Evolutionary conservation across 2,329 filamentous ascomycete species (phyloP).

Genomic region (Penicillium occitanis): DNA sequence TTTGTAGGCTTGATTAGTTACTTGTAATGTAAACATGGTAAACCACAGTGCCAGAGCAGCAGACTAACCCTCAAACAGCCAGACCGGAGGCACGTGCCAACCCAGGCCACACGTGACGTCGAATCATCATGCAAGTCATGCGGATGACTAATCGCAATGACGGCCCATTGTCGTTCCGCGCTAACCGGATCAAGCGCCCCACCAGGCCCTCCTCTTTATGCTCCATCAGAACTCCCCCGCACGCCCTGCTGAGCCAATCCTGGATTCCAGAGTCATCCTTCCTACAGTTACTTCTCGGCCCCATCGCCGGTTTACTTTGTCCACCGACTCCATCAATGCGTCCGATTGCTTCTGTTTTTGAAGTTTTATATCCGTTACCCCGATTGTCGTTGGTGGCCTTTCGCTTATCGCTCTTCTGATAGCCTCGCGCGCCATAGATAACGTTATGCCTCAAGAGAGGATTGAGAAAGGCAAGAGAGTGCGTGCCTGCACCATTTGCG

Average conservation of each 20-base stretch:
- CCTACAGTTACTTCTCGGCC: conserved; percentile 7
- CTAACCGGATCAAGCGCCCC: conserved; percentile 1
- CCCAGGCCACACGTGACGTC: not conserved
- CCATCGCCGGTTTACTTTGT: not conserved
- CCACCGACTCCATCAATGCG: not conserved
- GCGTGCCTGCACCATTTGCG: conserved; percentile 31
- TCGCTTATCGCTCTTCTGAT: conserved; percentile 1
- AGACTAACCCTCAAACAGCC: not conserved
- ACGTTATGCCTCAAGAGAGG: conserved; percentile 21
- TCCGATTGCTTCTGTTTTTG: not conserved
- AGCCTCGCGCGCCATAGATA: not conserved
- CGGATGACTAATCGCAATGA: not conserved
- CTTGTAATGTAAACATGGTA: too few species aligned
- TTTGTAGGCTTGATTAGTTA: not conserved
- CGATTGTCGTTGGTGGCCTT: conserved; percentile 4
- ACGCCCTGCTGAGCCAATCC: conserved; percentile 12
- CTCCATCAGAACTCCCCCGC: conserved; percentile 18
- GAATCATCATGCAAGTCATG: conserved; percentile 11
- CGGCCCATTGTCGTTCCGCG: not conserved
- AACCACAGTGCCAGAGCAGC: not conserved
- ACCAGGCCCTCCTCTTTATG: conserved; percentile 5
- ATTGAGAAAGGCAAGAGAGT: conserved; percentile 22
- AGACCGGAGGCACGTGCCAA: not conserved
- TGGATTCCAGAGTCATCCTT: conserved; percentile 12
- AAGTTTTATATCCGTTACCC: not conserved